phyloP scores from a whole-genome alignment of 257 asterid genomes.

The Cinchona pubescens region DNA sequence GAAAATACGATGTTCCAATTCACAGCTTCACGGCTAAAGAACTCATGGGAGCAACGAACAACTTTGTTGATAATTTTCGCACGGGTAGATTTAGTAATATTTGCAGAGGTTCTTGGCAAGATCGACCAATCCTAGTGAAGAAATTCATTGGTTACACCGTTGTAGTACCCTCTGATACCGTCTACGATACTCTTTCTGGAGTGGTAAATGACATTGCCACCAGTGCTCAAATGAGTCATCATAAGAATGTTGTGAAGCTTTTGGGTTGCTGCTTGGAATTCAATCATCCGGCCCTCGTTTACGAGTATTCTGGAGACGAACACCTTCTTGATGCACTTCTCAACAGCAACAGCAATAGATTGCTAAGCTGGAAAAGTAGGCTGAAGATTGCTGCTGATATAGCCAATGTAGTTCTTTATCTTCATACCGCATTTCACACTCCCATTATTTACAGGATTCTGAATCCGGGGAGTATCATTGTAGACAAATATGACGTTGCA shows the following conservation, averaged over 20 bases:
- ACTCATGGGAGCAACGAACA: neutral
- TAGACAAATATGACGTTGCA: slow-evolving; percentile 13
- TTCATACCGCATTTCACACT: slow-evolving; percentile 15
- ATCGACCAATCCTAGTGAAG: neutral
- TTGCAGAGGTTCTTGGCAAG: neutral
- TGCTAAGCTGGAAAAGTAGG: slow-evolving; percentile 11
- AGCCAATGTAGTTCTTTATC: slow-evolving; percentile 7
- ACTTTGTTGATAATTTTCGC: neutral
- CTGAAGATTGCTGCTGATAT: slow-evolving; percentile 13
- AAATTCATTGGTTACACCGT: neutral
- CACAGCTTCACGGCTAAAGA: neutral
- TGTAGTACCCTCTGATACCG: neutral
- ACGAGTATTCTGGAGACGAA: neutral
- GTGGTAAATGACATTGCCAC: neutral
- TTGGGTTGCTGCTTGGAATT: slow-evolving; percentile 15
- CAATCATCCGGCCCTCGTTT: neutral
- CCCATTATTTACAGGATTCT: slow-evolving; percentile 17
- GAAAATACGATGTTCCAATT: slow-evolving; percentile 7
- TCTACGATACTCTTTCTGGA: slow-evolving; percentile 8
- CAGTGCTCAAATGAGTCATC: slow-evolving; percentile 6
- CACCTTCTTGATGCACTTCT: neutral
- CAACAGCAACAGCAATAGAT: neutral
- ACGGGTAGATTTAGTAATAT: neutral
- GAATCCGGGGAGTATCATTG: slow-evolving; percentile 2
- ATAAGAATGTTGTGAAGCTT: slow-evolving; percentile 15